Evolutionary conservation across 2,329 filamentous ascomycete genomes (phyloP), one percentile per base, ranked within the genome.

Genomic region (Teratosphaeria epicoccoides): DNA sequence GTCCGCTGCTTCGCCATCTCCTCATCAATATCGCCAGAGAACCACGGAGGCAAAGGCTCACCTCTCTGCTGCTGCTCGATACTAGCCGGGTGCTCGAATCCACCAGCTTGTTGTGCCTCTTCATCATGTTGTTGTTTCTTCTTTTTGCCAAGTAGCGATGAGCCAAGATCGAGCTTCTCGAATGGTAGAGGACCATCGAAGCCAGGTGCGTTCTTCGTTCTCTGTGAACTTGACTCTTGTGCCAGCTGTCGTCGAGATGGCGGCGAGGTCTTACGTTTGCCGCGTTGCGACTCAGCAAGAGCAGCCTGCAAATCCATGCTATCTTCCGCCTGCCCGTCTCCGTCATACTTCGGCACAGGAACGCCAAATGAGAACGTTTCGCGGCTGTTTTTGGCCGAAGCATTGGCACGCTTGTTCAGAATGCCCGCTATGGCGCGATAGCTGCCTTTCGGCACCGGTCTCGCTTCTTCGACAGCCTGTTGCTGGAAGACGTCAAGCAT

Each of bases 161-260:
- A 83, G 44, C 85, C 82, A 1, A 95, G 76, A 63, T 88, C 77
- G 6, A 84, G 71, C 48, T 78, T 91, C 60, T 95, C 89, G 63
- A 98, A 98, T 0, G 93, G 93, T 4, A 98, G 69, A 0, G 90
- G 88, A 0, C 91, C 91, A 57, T 81, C 80, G 63, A 95, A 86
- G 17, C 61, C 52, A 2, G 68, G 71, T 49, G 80, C 75, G 59
- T 77, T 73, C 47, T 80, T 82, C 9, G 76, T 59, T 20, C 60
- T 54, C 2, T 71, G 62, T 20, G 71, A 65, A 3, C 68, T 63
- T 24, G 66, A 57, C 46, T 68, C 65, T 17, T 55, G 51, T 1
- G 52, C 40, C 12, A 43, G 44, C 20, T 52, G 49, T 26, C 51
- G 55, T 24, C 50, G 55, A 22, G 47, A 59, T 14, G 53, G 47